phyloP scores from a whole-genome alignment of 768 basidiomycete genomes.

The Pleurotus cornucopiae region DNA sequence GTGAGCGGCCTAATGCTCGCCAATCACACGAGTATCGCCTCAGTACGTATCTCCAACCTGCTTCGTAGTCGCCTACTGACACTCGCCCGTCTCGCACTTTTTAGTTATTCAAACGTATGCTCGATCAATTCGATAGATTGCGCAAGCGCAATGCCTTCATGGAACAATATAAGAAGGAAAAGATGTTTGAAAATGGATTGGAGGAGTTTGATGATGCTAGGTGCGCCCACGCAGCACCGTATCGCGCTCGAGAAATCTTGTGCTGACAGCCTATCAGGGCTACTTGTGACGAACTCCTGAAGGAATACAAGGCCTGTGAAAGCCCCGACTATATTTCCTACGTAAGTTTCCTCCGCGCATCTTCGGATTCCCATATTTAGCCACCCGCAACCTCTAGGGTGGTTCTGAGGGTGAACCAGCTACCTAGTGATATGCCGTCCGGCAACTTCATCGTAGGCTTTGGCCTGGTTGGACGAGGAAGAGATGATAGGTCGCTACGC shows the following conservation, averaged over 20 bases:
- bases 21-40: constrained; percentile 98
- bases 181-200: constrained; percentile 88
- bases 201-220: constrained; percentile 98
- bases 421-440: neutral
- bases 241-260: neutral
- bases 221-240: constrained; percentile 33
- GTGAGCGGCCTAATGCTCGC: constrained; percentile 98
- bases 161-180: constrained; percentile 97
- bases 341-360: constrained; percentile 35
- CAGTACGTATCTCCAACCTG: constrained; percentile 45
- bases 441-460: no score
- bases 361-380: neutral
- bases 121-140: constrained; percentile 91
- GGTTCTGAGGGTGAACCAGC: neutral
- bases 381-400: neutral
- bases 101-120: constrained; percentile 92
- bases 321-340: constrained; percentile 92
- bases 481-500: no score
- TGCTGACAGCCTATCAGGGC: constrained; percentile 41
- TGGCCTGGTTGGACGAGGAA: no score
- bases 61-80: neutral
- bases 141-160: constrained; percentile 89
- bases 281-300: constrained; percentile 81
- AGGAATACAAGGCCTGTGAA: constrained; percentile 96
- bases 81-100: constrained; percentile 4